These are phyloP conservation scores for Podila verticillata DNA, from an alignment of 192 early-diverging fungal genomes.

Conservation along the genomic window DNA sequence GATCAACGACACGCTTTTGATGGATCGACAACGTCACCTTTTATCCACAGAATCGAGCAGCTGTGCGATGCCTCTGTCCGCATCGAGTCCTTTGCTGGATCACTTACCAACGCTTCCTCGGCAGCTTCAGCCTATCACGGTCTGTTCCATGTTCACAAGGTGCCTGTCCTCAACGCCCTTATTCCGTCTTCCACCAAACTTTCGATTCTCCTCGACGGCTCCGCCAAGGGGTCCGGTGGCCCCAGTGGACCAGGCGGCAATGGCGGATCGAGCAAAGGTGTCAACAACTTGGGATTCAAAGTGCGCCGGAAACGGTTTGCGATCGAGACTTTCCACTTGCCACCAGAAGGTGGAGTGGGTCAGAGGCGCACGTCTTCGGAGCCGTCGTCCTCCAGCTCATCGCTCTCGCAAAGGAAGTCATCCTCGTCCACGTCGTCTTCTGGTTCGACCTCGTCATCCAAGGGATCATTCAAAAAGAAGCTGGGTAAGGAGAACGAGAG, in stretches of 20 bases:
- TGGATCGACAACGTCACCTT: conserved; percentile 37
- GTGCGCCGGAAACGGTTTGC: conserved; percentile 89
- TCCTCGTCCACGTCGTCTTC: conserved; percentile 2
- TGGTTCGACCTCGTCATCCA: background rate
- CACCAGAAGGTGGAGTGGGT: conserved; percentile 90
- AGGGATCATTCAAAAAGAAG: background rate
- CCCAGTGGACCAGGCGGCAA: conserved; percentile 9
- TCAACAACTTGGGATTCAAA: conserved; percentile 88
- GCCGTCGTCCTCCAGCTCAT: conserved; percentile 20
- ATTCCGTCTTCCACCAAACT: conserved; percentile 74
- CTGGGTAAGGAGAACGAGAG: background rate
- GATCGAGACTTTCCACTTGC: conserved; percentile 92
- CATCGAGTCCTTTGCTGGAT: conserved; percentile 93
- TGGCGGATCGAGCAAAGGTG: conserved; percentile 55
- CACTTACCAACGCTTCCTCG: conserved; percentile 63
- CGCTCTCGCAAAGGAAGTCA: conserved; percentile 29
- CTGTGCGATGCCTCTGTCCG: conserved; percentile 87
- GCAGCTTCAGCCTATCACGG: conserved; percentile 84
- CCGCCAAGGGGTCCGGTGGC: conserved; percentile 38
- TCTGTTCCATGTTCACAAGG: conserved; percentile 85
- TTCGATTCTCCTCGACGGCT: conserved; percentile 63
- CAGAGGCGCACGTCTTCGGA: conserved; percentile 62
- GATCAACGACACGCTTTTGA: conserved; percentile 39
- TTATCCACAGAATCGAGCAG: conserved; percentile 79
- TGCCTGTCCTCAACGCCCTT: conserved; percentile 81